A percentile compares a stretch with the other conserved stretches of the same genome.
Evolutionary conservation across 352 stramenopile genomes (phyloP).

Genomic region (Pseudoperonospora humuli): DNA sequence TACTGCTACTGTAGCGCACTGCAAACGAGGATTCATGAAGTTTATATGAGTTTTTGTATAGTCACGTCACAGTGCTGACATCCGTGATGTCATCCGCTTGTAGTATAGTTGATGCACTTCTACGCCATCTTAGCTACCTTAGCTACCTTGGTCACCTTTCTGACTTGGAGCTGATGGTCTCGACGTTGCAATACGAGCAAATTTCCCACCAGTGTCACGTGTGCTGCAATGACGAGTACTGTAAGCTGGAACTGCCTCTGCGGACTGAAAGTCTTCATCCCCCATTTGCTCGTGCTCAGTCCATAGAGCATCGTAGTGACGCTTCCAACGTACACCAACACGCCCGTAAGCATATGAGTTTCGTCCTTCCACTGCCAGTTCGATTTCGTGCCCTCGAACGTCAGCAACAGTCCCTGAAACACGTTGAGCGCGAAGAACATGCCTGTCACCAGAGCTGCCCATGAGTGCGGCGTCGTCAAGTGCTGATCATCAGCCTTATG

Average conservation of each 20-base stretch:
- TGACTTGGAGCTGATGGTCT: slow-evolving; percentile 1
- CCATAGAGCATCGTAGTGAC: slow-evolving; percentile 42
- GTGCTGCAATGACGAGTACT: slow-evolving; percentile 37
- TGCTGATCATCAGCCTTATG: slow-evolving; percentile 21
- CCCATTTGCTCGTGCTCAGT: slow-evolving; percentile 40
- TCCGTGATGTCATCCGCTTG: too few relatives aligned
- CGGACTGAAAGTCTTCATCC: slow-evolving; percentile 17
- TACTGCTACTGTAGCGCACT: too few relatives aligned
- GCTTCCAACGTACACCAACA: slow-evolving; percentile 47
- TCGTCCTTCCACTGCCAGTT: slow-evolving; percentile 77
- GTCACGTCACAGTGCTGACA: too few relatives aligned
- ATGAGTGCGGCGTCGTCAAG: slow-evolving; percentile 44
- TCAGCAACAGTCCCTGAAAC: slow-evolving; percentile 55
- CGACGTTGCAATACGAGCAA: slow-evolving; percentile 20
- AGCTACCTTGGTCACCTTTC: slow-evolving; percentile 11
- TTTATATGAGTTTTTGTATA: too few relatives aligned
- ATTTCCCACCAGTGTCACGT: slow-evolving; percentile 39
- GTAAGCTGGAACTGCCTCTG: slow-evolving; percentile 42
- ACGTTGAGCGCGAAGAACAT: slow-evolving; percentile 60
- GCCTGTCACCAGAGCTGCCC: slow-evolving; percentile 38
- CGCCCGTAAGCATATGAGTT: slow-evolving; percentile 52
- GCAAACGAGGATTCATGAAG: too few relatives aligned
- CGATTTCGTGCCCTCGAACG: slow-evolving; percentile 35
- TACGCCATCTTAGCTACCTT: neutral
- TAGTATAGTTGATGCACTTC: too few relatives aligned